These are phyloP conservation scores for Pholiota adiposa DNA, from an alignment of 1,284 basidiomycete genomes.

Conservation along the genomic window DNA sequence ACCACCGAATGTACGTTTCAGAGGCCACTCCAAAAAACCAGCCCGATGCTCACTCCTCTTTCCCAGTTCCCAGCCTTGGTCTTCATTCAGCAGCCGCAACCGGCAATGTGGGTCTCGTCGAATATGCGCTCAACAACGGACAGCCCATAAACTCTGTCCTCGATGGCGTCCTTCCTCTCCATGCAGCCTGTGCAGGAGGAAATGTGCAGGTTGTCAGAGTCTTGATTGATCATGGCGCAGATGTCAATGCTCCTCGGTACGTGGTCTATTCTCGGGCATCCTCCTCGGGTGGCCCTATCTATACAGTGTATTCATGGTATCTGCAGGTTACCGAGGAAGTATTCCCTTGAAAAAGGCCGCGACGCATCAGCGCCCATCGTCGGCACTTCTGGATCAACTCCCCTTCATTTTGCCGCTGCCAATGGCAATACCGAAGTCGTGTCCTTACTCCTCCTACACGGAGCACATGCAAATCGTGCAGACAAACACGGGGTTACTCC, in stretches of 20 bases:
- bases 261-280: slow-evolving; percentile 17
- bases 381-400: slow-evolving; percentile 84
- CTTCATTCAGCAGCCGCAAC: slow-evolving; percentile 89
- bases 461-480: slow-evolving; percentile 75
- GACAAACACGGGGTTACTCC: slow-evolving; percentile 91
- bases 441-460: slow-evolving; percentile 76
- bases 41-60: slow-evolving; percentile 15
- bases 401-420: slow-evolving; percentile 93
- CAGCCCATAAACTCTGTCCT: slow-evolving; percentile 93
- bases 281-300: neutral
- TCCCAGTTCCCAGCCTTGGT: slow-evolving; percentile 80
- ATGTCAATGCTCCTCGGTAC: slow-evolving; percentile 88
- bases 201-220: slow-evolving; percentile 84
- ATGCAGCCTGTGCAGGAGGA: slow-evolving; percentile 89
- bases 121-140: slow-evolving; percentile 88
- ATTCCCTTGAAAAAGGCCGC: slow-evolving; percentile 74
- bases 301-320: slow-evolving; percentile 14
- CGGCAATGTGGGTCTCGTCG: slow-evolving; percentile 86
- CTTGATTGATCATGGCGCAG: slow-evolving; percentile 88
- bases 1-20: slow-evolving; percentile 70
- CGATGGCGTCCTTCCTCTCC: slow-evolving; percentile 89
- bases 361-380: slow-evolving; percentile 70
- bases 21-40: slow-evolving; percentile 1
- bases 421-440: slow-evolving; percentile 84
- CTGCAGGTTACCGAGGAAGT: slow-evolving; percentile 74